Base-by-base conservation (phyloP, 176 grass and related monocot species). In the Oryza punctata region DNA sequence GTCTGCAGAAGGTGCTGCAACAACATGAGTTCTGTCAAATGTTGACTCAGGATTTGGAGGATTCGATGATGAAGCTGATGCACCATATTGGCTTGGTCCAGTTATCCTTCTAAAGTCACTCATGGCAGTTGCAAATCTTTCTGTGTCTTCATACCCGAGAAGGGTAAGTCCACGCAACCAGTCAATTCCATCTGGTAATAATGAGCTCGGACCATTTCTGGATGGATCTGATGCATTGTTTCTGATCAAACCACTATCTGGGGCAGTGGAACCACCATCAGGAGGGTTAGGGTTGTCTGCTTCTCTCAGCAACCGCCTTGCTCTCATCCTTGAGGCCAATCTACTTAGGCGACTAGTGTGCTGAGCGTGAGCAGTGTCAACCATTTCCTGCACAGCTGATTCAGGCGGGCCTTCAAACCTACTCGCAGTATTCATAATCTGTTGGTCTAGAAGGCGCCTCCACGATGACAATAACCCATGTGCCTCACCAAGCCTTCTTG, bases 401-500 rank as follows among this genome's bases (percentile, higher is more conserved):
- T 99, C 93, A 59, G 90, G 75, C 10, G 81, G 88, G 13, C 82
- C 76, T 91, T 95, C 89, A 26, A 91, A 70, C 52, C 89, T 85
- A 77, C 75, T 77, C 27, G 79, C 79, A 2, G 71, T 92, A 75
- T 28, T 74, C 85, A 83, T 81, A 29, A 91, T 89, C 76, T 93
- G 96, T 24, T 93, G 96, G 81, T 99, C 91, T 4, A 96, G 65
- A 77, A 96, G 67, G 7, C 90, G 92, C 65, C 96, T 90, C 91
- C 89, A 92, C 4, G 92, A 92, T 71, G 92, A 88, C 29, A 92
- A 74, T 72, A 99, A 79, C 23, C 96, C 96, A 60, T 96, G 93
- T 3, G 89, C 89, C 27, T 99, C 96, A 70, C 93, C 91, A 60
- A 99, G 87, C 85, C 93, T 93, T 73, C 93, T 93, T 67, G 96